Conservation (phyloP, 176 grass and related monocot species). For the Rhynchospora pubera region DNA sequence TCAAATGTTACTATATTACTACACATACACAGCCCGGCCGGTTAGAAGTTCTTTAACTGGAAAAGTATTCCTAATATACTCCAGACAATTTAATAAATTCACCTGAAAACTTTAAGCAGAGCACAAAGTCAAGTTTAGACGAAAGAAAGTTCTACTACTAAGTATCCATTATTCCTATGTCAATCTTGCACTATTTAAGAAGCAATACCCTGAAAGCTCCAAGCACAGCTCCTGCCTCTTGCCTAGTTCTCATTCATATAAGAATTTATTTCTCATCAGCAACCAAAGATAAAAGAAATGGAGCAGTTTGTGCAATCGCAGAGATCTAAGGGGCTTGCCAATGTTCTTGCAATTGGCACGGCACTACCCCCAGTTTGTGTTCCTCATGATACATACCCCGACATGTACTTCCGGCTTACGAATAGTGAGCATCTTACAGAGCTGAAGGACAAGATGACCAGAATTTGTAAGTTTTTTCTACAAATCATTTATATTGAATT, state of each 20-base stretch:
- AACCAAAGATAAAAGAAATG: not conserved
- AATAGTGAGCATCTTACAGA: slow-evolving; percentile 3
- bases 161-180: not conserved
- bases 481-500: too few relatives aligned
- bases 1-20: too few relatives aligned
- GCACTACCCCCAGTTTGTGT: not conserved
- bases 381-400: not conserved
- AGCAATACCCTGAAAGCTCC: too few relatives aligned
- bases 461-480: not conserved
- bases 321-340: not conserved
- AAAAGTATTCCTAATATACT: too few relatives aligned
- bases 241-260: not conserved
- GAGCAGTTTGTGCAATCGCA: not conserved
- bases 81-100: too few relatives aligned
- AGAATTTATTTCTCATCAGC: not conserved
- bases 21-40: too few relatives aligned
- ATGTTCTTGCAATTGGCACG: slow-evolving; percentile 5
- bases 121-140: too few relatives aligned
- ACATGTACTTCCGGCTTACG: not conserved
- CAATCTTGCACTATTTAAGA: not conserved
- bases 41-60: too few relatives aligned
- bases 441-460: not conserved
- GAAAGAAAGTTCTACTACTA: not conserved
- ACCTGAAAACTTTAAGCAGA: too few relatives aligned
- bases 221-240: too few relatives aligned